A percentile compares a stretch with the other conserved stretches of the same genome.
phyloP scores from a whole-genome alignment of 352 stramenopile genomes.

The Elongisporangium anandrum region DNA sequence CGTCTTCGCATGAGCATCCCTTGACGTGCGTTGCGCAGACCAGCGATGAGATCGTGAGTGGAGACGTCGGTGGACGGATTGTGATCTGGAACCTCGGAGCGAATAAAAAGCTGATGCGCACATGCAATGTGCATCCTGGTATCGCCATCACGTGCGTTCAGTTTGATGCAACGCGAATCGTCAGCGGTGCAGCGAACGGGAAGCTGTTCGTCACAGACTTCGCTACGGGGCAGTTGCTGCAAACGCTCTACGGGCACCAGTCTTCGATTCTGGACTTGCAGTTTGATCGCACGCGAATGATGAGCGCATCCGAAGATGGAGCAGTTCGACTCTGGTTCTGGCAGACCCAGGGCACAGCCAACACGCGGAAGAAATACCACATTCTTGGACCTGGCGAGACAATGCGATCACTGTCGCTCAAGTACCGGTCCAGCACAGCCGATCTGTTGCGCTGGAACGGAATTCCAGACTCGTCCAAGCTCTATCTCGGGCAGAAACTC shows the following conservation, averaged over 20 bases:
- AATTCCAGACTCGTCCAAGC: conserved; percentile 59
- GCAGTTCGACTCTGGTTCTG: conserved; percentile 65
- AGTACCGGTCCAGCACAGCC: conserved; percentile 71
- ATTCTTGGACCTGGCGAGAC: conserved; percentile 68
- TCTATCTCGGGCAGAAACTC: conserved; percentile 75
- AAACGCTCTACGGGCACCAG: conserved; percentile 55
- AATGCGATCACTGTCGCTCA: conserved; percentile 63
- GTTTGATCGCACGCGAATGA: conserved; percentile 59
- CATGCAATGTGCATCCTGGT: conserved; percentile 50
- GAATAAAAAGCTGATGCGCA: conserved; percentile 49
- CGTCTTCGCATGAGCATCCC: conserved; percentile 29
- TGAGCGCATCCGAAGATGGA: conserved; percentile 63
- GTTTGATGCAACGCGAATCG: conserved; percentile 73
- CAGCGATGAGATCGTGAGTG: conserved; percentile 73
- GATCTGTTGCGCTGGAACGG: conserved; percentile 70
- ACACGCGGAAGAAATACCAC: conserved; percentile 62
- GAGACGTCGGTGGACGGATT: conserved; percentile 49
- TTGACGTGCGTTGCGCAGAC: conserved; percentile 53
- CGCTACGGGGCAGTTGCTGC: conserved; percentile 56
- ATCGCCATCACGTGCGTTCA: conserved; percentile 56
- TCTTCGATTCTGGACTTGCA: conserved; percentile 56
- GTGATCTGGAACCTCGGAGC: conserved; percentile 74
- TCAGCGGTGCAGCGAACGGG: conserved; percentile 47
- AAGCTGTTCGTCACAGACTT: conserved; percentile 74
- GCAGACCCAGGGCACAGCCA: conserved; percentile 40